Conservation (phyloP, 148 eudicot genomes). For the Limonium bicolor region DNA sequence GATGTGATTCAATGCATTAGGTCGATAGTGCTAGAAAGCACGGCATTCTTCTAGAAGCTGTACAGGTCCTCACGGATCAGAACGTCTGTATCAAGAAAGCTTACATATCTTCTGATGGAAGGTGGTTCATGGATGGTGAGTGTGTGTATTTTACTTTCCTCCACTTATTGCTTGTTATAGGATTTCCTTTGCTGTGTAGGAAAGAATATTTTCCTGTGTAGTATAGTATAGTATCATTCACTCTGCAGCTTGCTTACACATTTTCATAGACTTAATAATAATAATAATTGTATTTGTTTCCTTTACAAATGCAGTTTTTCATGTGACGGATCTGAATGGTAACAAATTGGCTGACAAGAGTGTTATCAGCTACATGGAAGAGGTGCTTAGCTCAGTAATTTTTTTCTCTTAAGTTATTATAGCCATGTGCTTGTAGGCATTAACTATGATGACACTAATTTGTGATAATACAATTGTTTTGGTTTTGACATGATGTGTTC, state of each 20-base stretch:
- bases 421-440: too few relatives aligned
- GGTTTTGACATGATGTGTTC: not conserved
- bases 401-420: too few relatives aligned
- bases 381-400: slow-evolving; percentile 52
- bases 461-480: not conserved
- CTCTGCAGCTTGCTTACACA: not conserved
- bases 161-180: not conserved
- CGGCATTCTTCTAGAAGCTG: slow-evolving; percentile 83
- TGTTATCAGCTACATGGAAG: slow-evolving; percentile 65
- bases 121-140: slow-evolving; percentile 98
- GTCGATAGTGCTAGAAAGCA: slow-evolving; percentile 85
- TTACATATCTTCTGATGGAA: slow-evolving; percentile 82
- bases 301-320: slow-evolving; percentile 61
- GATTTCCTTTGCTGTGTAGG: not conserved
- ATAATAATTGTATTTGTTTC: too few relatives aligned
- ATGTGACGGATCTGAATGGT: slow-evolving; percentile 78
- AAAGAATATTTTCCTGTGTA: not conserved
- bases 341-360: slow-evolving; percentile 69
- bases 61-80: slow-evolving; percentile 83
- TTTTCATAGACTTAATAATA: too few relatives aligned
- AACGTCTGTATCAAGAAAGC: slow-evolving; percentile 78
- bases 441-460: not conserved
- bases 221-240: not conserved
- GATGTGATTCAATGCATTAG: too few relatives aligned
- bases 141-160: not conserved